These are phyloP conservation scores for Amylocystis lapponica DNA, from an alignment of 768 basidiomycete genomes.

Conservation along the genomic window DNA sequence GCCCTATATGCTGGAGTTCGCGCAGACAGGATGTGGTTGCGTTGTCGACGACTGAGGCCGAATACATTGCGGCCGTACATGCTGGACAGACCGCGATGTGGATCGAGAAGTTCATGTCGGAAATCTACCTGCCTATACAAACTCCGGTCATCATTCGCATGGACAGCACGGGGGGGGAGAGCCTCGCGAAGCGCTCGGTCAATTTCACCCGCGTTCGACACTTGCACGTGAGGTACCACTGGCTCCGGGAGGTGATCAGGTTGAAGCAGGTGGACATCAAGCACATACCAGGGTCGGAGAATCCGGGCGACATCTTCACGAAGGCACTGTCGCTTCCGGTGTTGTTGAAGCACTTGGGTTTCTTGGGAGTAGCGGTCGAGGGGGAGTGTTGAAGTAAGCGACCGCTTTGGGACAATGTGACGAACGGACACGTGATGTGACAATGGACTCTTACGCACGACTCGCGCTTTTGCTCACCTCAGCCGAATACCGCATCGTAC, in stretches of 20 bases:
- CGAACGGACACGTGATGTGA: too few relatives aligned
- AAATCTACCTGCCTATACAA: neutral
- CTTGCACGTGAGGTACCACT: neutral
- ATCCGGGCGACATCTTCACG: constrained; percentile 29
- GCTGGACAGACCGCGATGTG: neutral
- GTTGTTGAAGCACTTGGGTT: neutral
- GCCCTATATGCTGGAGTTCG: constrained; percentile 33
- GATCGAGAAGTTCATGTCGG: neutral
- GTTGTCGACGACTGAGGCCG: constrained; percentile 35
- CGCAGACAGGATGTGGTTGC: constrained; percentile 33
- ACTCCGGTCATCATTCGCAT: neutral
- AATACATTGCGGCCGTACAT: constrained; percentile 28
- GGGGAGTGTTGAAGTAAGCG: too few relatives aligned
- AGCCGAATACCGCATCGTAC: too few relatives aligned
- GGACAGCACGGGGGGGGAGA: constrained; percentile 1
- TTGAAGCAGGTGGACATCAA: neutral
- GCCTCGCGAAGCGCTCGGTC: neutral
- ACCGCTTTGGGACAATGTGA: too few relatives aligned
- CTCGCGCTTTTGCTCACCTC: too few relatives aligned
- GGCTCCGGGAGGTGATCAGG: too few relatives aligned
- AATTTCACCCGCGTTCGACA: constrained; percentile 1
- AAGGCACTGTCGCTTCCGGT: constrained; percentile 20
- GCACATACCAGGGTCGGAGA: constrained; percentile 6
- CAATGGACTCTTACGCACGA: too few relatives aligned
- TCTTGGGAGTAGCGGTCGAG: too few relatives aligned